Evolutionary conservation across 768 basidiomycete species (phyloP).

Genomic region (Termitomyces sp.): DNA sequence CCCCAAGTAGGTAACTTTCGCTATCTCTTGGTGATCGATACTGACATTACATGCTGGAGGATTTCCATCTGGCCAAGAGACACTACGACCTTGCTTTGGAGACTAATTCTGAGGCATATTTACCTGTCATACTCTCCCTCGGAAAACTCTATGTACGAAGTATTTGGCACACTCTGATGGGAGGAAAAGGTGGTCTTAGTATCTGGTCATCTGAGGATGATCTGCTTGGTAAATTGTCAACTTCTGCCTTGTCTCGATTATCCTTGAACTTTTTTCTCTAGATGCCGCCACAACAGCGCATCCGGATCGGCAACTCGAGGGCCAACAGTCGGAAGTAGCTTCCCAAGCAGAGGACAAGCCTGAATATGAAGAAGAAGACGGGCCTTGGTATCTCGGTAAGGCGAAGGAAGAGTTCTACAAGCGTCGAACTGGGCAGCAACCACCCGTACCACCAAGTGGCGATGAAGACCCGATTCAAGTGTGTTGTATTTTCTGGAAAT

Average conservation of each 20-base stretch:
- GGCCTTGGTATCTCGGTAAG: constrained; percentile 78
- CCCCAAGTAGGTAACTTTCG: constrained; percentile 50
- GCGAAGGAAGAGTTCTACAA: constrained; percentile 73
- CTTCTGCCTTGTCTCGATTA: background rate
- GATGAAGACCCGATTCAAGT: constrained; percentile 77
- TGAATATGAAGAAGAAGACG: constrained; percentile 50
- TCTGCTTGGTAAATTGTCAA: constrained; percentile 26
- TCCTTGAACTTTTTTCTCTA: background rate
- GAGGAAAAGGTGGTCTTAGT: constrained; percentile 62
- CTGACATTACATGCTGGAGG: constrained; percentile 36
- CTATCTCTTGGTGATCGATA: background rate
- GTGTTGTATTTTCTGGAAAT: constrained; percentile 12
- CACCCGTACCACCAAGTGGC: constrained; percentile 29
- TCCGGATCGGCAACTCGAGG: constrained; percentile 35
- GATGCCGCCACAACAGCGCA: constrained; percentile 15
- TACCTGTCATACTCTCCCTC: constrained; percentile 82
- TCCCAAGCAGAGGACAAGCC: constrained; percentile 27
- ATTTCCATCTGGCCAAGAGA: constrained; percentile 94
- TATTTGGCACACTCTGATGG: constrained; percentile 75
- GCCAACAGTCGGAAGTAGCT: constrained; percentile 23
- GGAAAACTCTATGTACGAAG: constrained; percentile 78
- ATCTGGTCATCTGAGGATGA: constrained; percentile 61
- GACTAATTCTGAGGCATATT: constrained; percentile 82
- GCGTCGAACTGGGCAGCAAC: constrained; percentile 39
- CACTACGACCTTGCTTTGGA: constrained; percentile 90